phyloP scores from a whole-genome alignment of 495 filamentous ascomycete genomes.

The Massariosphaeria phaeospora region DNA sequence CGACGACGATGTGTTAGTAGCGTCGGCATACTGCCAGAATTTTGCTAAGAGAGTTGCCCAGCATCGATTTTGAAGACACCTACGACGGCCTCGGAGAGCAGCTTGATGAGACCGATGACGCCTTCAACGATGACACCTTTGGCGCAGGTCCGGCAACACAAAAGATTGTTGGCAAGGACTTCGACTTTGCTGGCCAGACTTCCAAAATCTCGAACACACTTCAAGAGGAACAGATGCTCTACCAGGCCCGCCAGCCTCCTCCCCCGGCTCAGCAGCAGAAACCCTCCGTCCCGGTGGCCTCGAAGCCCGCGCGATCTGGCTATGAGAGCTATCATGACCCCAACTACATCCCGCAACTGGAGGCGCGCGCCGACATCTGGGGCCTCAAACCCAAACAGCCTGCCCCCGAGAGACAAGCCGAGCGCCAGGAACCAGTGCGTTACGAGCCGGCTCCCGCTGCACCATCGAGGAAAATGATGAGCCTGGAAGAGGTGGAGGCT shows the following conservation, averaged over 20 bases:
- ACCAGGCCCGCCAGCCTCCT: constrained; percentile 40
- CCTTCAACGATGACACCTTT: constrained; percentile 98
- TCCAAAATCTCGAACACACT: constrained; percentile 78
- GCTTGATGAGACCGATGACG: constrained; percentile 88
- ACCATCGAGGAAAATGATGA: constrained; percentile 73
- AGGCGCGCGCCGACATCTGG: constrained; percentile 93
- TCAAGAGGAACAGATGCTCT: constrained; percentile 83
- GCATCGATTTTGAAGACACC: constrained; percentile 93
- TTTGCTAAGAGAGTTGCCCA: constrained; percentile 31
- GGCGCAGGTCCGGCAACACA: constrained; percentile 49
- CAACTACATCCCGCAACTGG: constrained; percentile 73
- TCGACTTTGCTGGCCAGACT: constrained; percentile 93
- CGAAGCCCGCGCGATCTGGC: constrained; percentile 63
- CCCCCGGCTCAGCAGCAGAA: constrained; percentile 43
- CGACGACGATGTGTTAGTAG: constrained; percentile 69
- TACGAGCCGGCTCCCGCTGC: constrained; percentile 18
- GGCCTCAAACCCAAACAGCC: constrained; percentile 62
- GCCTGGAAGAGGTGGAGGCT: constrained; percentile 94
- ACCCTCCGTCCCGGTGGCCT: constrained; percentile 32
- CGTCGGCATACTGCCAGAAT: neutral
- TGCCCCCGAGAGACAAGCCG: constrained; percentile 31
- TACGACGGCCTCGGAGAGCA: constrained; percentile 93
- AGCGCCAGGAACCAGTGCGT: constrained; percentile 15
- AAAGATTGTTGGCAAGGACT: constrained; percentile 73
- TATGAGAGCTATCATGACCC: constrained; percentile 84